Percentiles rank a stretch among this genome's conserved stretches.
Evolutionary conservation across 768 basidiomycete species (phyloP).

Genomic region (Tricholoma sp.): DNA sequence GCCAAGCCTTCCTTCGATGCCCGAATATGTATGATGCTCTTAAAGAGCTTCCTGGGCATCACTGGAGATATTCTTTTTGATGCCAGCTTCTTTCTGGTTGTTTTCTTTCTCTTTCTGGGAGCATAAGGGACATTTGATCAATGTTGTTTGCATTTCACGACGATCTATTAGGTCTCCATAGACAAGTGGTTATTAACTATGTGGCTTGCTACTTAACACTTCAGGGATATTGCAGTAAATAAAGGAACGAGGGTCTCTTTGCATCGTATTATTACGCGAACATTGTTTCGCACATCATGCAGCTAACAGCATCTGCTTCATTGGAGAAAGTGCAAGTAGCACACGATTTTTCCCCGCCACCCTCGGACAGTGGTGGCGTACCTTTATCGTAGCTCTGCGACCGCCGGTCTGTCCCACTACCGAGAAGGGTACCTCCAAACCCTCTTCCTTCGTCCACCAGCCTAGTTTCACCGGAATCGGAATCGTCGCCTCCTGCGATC

Average conservation of each 20-base stretch:
- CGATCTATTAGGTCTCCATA: slow-evolving; percentile 13
- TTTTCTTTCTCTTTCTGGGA: slow-evolving; percentile 19
- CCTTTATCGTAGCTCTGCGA: neutral
- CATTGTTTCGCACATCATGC: slow-evolving; percentile 43
- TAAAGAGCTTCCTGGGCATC: slow-evolving; percentile 15
- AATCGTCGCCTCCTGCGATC: slow-evolving; percentile 46
- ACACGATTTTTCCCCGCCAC: slow-evolving; percentile 38
- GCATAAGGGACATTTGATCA: slow-evolving; percentile 24
- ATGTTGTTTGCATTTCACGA: slow-evolving; percentile 12
- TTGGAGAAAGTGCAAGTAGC: slow-evolving; percentile 57
- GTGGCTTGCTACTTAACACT: neutral
- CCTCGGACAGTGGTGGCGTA: neutral
- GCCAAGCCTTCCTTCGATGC: slow-evolving; percentile 31
- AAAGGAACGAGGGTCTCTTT: neutral
- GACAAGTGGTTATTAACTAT: slow-evolving; percentile 6
- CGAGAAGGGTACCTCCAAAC: slow-evolving; percentile 71
- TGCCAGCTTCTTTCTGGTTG: slow-evolving; percentile 17
- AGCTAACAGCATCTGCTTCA: slow-evolving; percentile 32
- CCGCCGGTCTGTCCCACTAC: slow-evolving; percentile 25
- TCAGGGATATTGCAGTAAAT: neutral
- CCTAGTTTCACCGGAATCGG: slow-evolving; percentile 43
- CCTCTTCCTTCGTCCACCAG: slow-evolving; percentile 57
- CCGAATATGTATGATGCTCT: slow-evolving; percentile 36
- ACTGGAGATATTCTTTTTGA: slow-evolving; percentile 18
- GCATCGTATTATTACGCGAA: slow-evolving; percentile 24